Evolutionary conservation across 352 stramenopile genomes (phyloP).

Genomic region (Pythium plurisporium): DNA sequence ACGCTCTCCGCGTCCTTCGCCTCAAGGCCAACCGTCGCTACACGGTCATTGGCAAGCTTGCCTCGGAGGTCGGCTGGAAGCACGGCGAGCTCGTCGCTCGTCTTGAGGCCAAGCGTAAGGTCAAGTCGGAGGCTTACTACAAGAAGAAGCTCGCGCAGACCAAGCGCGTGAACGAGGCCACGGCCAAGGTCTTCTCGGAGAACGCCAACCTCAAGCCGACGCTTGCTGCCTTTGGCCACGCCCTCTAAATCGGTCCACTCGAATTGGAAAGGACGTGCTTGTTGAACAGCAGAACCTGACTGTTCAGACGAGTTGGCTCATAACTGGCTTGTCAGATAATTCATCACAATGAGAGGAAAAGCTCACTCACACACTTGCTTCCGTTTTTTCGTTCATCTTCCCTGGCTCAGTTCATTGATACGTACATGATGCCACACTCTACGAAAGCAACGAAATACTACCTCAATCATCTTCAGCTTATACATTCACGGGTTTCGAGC

Average conservation of each 20-base stretch:
- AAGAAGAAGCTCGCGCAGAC: slow-evolving; percentile 93
- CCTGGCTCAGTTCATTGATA: neutral
- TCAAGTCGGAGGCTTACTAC: slow-evolving; percentile 97
- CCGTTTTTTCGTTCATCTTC: neutral
- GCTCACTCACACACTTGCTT: slow-evolving; percentile 21
- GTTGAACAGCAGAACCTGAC: slow-evolving; percentile 13
- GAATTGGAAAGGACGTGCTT: neutral
- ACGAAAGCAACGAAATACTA: slow-evolving; percentile 5
- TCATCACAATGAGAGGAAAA: slow-evolving; percentile 29
- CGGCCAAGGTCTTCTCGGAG: slow-evolving; percentile 87
- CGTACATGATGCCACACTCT: slow-evolving; percentile 5
- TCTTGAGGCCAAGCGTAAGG: slow-evolving; percentile 92
- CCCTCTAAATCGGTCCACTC: slow-evolving; percentile 44
- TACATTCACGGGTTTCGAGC: neutral
- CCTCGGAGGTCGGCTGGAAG: slow-evolving; percentile 96
- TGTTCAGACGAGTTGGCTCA: neutral
- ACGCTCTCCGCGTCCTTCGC: slow-evolving; percentile 92
- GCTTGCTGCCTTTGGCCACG: slow-evolving; percentile 73
- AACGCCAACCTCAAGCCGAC: slow-evolving; percentile 85
- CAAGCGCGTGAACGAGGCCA: slow-evolving; percentile 87
- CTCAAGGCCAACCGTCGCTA: slow-evolving; percentile 94
- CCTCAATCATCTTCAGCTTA: neutral
- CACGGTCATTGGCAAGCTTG: slow-evolving; percentile 94
- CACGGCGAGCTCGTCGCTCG: slow-evolving; percentile 93
- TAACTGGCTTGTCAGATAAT: slow-evolving; percentile 14